These are phyloP conservation scores for Peribolospora kevripleyi DNA, from an alignment of 768 basidiomycete species.

Conservation along the genomic window DNA sequence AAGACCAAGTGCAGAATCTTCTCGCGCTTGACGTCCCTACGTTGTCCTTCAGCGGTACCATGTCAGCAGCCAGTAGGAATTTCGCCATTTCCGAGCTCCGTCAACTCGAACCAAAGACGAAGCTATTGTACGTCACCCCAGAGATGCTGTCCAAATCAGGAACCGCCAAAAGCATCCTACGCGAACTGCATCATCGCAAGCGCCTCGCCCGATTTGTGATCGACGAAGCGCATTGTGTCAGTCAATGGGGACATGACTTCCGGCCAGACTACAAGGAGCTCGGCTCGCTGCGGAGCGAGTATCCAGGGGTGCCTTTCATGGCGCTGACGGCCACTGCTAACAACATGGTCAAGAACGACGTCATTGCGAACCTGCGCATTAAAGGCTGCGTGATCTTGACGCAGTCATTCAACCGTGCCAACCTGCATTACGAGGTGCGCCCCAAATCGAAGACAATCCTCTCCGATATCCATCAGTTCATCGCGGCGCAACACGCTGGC, in stretches of 20 bases:
- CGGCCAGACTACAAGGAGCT: conserved; percentile 40
- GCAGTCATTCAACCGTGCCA: conserved; percentile 84
- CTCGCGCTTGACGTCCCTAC: conserved; percentile 40
- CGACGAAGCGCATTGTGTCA: conserved; percentile 86
- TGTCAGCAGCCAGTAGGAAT: conserved; percentile 17
- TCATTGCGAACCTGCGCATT: conserved; percentile 44
- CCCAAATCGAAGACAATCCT: conserved; percentile 29
- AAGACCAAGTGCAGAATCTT: conserved; percentile 58
- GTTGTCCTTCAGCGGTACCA: conserved; percentile 37
- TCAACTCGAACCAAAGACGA: conserved; percentile 24
- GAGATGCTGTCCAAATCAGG: conserved; percentile 35
- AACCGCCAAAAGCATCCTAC: conserved; percentile 35
- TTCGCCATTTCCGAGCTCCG: conserved; percentile 14
- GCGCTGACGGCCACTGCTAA: conserved; percentile 92
- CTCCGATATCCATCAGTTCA: conserved; percentile 40
- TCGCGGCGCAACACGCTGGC: conserved; percentile 32
- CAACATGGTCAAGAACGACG: conserved; percentile 47
- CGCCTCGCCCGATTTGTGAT: conserved; percentile 70
- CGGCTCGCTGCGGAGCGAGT: conserved; percentile 42
- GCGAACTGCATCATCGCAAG: conserved; percentile 30
- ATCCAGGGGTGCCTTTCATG: conserved; percentile 68
- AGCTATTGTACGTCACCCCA: conserved; percentile 68
- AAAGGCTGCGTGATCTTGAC: conserved; percentile 33
- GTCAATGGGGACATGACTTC: not conserved
- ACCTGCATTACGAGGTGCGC: conserved; percentile 50